A percentile compares a stretch with the other conserved stretches of the same genome.
Conservation (phyloP, 1,284 basidiomycete genomes). For the Ganoderma meredithae region DNA sequence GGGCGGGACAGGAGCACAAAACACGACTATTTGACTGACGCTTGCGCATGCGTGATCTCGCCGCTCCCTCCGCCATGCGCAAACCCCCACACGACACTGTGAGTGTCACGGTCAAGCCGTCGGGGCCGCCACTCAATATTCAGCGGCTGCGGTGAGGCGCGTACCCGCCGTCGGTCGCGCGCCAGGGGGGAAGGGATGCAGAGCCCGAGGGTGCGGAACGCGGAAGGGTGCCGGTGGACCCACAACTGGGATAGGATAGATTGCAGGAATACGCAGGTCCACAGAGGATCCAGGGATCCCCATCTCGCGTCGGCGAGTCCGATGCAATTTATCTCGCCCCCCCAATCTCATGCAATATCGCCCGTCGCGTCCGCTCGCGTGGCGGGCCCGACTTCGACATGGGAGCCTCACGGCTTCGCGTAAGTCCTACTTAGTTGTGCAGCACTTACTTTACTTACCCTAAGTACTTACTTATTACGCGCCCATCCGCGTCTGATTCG, state of each 20-base stretch:
- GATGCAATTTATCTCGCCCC: slow-evolving; percentile 32
- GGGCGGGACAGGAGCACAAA: slow-evolving; percentile 15
- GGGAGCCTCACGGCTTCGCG: slow-evolving; percentile 7
- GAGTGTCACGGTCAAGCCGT: background rate
- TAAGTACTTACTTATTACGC: too few relatives aligned
- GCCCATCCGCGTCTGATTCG: background rate
- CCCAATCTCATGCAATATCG: slow-evolving; percentile 23
- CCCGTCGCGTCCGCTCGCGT: slow-evolving; percentile 14
- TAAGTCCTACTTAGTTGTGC: too few relatives aligned
- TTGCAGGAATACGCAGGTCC: slow-evolving; percentile 15
- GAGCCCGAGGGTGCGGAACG: slow-evolving; percentile 22
- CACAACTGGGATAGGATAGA: slow-evolving; percentile 35
- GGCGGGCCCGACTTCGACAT: slow-evolving; percentile 9
- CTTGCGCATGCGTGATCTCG: too few relatives aligned
- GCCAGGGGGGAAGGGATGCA: background rate
- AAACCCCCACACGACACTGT: background rate
- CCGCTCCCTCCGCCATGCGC: too few relatives aligned
- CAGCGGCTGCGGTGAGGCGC: background rate
- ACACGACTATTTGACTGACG: background rate
- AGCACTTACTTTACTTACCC: too few relatives aligned
- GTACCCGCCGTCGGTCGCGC: background rate
- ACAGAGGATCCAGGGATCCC: slow-evolving; percentile 1
- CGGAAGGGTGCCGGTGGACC: slow-evolving; percentile 25
- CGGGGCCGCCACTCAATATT: background rate
- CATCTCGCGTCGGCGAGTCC: slow-evolving; percentile 14